phyloP scores from a whole-genome alignment of 2,329 filamentous ascomycete genomes.

The Ophiostoma tasmaniense region DNA sequence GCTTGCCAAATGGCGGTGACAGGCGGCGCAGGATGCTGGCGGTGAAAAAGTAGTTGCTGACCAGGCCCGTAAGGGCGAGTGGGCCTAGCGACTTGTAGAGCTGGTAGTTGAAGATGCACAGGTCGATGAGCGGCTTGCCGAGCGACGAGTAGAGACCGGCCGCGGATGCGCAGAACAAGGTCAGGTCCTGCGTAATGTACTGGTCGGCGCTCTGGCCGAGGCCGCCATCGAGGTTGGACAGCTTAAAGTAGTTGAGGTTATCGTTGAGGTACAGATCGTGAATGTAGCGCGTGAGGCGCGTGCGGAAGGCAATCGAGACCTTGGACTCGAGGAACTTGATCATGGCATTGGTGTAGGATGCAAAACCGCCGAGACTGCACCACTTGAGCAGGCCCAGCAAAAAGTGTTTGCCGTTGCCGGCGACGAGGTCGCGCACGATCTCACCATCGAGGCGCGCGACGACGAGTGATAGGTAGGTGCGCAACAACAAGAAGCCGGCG shows the following conservation, averaged over 20 bases:
- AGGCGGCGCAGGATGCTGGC: constrained; percentile 80
- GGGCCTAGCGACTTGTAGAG: constrained; percentile 86
- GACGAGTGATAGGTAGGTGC: constrained; percentile 88
- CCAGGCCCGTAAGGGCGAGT: constrained; percentile 71
- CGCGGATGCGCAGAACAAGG: constrained; percentile 86
- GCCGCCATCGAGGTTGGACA: constrained; percentile 86
- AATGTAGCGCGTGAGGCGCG: constrained; percentile 87
- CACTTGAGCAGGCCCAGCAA: constrained; percentile 86
- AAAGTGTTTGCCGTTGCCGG: constrained; percentile 82
- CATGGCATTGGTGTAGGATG: constrained; percentile 96
- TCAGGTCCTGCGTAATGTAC: constrained; percentile 95
- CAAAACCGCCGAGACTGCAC: constrained; percentile 87
- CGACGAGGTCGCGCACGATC: constrained; percentile 93
- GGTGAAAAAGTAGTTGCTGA: constrained; percentile 90
- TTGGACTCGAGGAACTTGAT: constrained; percentile 98
- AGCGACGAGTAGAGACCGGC: constrained; percentile 91
- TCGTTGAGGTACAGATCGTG: constrained; percentile 95
- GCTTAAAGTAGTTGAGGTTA: constrained; percentile 91
- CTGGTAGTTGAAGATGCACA: constrained; percentile 97
- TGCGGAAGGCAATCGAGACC: constrained; percentile 95
- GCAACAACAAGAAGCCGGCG: constrained; percentile 76
- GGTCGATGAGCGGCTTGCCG: constrained; percentile 95
- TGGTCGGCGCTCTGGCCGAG: constrained; percentile 89
- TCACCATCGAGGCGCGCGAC: constrained; percentile 91
- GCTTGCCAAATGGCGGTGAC: constrained; percentile 90